These are phyloP conservation scores for Sanghuangporus baumii DNA, from an alignment of 1,284 basidiomycete genomes.

Conservation along the genomic window DNA sequence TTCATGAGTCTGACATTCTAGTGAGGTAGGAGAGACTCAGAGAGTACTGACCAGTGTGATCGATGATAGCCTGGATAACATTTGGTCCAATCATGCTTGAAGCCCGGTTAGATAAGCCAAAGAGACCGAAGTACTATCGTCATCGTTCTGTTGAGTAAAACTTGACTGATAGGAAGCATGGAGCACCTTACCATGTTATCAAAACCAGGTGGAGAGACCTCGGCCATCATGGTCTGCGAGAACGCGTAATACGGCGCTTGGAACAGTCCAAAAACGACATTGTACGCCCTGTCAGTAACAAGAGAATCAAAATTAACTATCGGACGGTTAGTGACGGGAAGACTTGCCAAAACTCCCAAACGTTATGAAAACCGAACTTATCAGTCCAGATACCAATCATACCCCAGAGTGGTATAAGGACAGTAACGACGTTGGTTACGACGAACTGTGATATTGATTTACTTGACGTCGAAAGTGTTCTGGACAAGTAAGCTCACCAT, in stretches of 20 bases:
- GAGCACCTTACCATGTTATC: slow-evolving; percentile 62
- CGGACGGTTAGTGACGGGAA: too few species aligned
- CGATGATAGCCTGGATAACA: slow-evolving; percentile 74
- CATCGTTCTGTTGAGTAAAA: neutral
- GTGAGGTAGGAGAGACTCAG: neutral
- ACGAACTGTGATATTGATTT: slow-evolving; percentile 46
- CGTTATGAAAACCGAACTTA: slow-evolving; percentile 76
- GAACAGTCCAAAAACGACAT: slow-evolving; percentile 76
- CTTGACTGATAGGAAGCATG: neutral
- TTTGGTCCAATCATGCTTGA: slow-evolving; percentile 79
- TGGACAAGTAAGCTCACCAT: slow-evolving; percentile 44
- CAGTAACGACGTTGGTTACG: slow-evolving; percentile 70
- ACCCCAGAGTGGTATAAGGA: slow-evolving; percentile 80
- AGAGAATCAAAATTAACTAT: neutral
- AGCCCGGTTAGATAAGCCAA: slow-evolving; percentile 77
- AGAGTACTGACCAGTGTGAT: slow-evolving; percentile 35
- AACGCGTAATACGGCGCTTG: slow-evolving; percentile 87
- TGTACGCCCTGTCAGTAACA: slow-evolving; percentile 54
- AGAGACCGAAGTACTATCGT: slow-evolving; percentile 71
- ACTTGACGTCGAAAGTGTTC: neutral
- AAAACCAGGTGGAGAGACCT: slow-evolving; percentile 75
- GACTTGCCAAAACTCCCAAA: slow-evolving; percentile 75
- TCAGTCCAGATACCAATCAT: slow-evolving; percentile 81
- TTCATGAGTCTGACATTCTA: neutral
- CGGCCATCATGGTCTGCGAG: slow-evolving; percentile 84